These are phyloP conservation scores for Ophiostoma piceae DNA, from an alignment of 2,329 filamentous ascomycete genomes.

Conservation along the genomic window DNA sequence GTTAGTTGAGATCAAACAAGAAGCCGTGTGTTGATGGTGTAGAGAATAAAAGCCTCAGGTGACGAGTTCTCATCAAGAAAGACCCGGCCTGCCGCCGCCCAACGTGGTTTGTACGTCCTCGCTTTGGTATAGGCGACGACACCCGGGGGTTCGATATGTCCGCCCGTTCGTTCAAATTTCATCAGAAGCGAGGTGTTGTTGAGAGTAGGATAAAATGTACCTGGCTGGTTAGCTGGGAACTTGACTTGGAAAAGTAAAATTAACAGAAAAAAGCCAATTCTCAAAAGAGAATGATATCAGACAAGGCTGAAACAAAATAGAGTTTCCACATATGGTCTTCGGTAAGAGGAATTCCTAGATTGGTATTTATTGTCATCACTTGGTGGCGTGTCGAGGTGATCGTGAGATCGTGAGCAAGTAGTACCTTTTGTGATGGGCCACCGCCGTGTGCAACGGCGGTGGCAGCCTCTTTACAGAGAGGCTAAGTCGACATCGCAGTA, in stretches of 20 bases:
- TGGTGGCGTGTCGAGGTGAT: conserved; percentile 30
- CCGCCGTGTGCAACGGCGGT: no score
- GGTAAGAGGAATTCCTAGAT: conserved; percentile 63
- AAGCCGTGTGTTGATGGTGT: no score
- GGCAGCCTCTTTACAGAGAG: no score
- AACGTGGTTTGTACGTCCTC: conserved; percentile 60
- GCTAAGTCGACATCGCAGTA: no score
- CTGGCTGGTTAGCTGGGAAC: conserved; percentile 28
- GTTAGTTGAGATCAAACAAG: no score
- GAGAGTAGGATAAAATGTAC: conserved; percentile 20
- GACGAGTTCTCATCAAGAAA: conserved; percentile 63
- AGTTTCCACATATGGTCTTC: conserved; percentile 59
- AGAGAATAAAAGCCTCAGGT: conserved; percentile 44
- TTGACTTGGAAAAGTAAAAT: neutral
- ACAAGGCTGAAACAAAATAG: conserved; percentile 61
- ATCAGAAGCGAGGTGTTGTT: conserved; percentile 40
- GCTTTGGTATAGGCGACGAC: conserved; percentile 46
- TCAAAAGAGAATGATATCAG: conserved; percentile 42
- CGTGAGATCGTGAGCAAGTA: conserved; percentile 27
- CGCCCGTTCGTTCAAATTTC: conserved; percentile 66
- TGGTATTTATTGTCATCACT: conserved; percentile 57
- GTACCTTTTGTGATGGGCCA: conserved; percentile 43
- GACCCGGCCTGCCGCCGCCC: conserved; percentile 41
- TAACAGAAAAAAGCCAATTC: conserved; percentile 9
- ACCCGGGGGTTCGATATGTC: conserved; percentile 56